phyloP scores from a whole-genome alignment of 768 basidiomycete genomes.

The Termitomyces titanicus region DNA sequence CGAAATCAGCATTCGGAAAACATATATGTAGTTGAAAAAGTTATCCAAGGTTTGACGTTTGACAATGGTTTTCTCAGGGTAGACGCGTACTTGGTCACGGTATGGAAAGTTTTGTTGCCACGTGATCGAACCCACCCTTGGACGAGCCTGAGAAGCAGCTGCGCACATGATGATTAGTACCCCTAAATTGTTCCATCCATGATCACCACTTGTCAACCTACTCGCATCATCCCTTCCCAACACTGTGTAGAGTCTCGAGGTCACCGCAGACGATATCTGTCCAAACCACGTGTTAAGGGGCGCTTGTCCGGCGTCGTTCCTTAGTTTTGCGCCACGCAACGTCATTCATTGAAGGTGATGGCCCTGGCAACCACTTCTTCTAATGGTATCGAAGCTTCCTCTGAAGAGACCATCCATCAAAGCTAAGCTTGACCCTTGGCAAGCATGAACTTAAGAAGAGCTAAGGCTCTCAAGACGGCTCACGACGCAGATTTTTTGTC shows the following conservation, averaged over 20 bases:
- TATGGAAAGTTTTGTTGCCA: not conserved
- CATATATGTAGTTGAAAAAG: no score
- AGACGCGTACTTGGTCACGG: no score
- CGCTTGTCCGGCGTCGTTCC: not conserved
- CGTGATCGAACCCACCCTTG: constrained; percentile 2
- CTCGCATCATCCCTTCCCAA: not conserved
- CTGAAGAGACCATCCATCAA: not conserved
- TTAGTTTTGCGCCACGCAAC: not conserved
- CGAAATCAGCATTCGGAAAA: not conserved
- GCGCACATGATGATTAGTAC: not conserved
- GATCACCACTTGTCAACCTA: no score
- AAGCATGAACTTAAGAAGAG: not conserved
- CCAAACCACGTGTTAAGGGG: not conserved
- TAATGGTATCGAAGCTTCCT: not conserved
- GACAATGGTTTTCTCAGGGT: no score
- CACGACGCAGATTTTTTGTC: no score
- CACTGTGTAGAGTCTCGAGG: no score
- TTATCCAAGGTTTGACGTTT: no score
- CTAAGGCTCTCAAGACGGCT: not conserved
- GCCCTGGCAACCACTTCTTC: not conserved
- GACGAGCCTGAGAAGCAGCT: no score
- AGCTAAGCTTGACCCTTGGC: not conserved
- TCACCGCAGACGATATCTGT: no score
- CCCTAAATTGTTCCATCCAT: no score
- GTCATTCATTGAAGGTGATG: not conserved